Base-by-base conservation (phyloP, 129 eudicot genomes). In the Arctium lappa region DNA sequence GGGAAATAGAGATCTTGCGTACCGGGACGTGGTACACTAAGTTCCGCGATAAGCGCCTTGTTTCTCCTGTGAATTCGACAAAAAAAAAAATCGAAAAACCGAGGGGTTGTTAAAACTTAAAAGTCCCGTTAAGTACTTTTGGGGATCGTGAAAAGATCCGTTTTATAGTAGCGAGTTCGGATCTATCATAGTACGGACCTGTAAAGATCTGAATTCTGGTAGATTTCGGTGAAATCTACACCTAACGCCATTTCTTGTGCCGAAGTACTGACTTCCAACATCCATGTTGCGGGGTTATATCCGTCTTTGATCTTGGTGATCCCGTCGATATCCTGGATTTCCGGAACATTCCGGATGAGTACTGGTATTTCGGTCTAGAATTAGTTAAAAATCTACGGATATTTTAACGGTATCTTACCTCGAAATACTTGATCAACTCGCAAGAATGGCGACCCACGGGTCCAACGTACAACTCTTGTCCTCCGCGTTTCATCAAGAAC, bases 271-370 rank as follows among this genome's bases (percentile, higher is more conserved):
- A 91, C 88, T 85, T 91, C 95, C 83, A 91, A 69, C 95, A 91
- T 87, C 95, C 95, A 91, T 5, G 95, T 91, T 2, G 95, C 92
- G 11, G 94, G 94, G 82, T 91, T 91, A 79, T 88, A 89, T 22
- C 89, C 92, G 16, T 91, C 93, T 83, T 76, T 88, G 27, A 91
- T 91, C 83, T 88, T 89, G 18, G 79, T 13, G 33, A 91, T 85
- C 33, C 93, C 93, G 3, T 84, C 79, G n/a, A 89, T 78, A 27
- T 68, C 86, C 92, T 86, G 46, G 65, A 8, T 22, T 22, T 1
- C 0, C 15, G 15, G 10, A 83, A 32, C 5, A 70, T 10, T 38
- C 69, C 2, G 2, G 1, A 18, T 60, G 66, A 16, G 27, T 60
- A 60, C 27, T 9, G 29, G 18, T n/a, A 38, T 31, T 62, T 30